Conservation (phyloP, 2,329 filamentous ascomycete species). For the Fusarium clavum region DNA sequence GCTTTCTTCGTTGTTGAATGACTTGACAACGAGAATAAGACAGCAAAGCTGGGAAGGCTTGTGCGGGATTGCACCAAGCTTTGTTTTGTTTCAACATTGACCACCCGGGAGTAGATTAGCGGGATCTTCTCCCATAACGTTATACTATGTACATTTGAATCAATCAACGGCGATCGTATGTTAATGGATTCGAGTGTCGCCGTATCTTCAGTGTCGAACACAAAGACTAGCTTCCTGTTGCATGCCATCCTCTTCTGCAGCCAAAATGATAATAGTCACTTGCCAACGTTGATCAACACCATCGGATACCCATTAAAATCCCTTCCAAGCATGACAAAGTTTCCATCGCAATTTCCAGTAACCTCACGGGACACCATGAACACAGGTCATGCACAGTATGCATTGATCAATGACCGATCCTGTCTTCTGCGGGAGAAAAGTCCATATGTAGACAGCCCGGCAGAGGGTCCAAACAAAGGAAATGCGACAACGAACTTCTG, state of each 20-base stretch:
- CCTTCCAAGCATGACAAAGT: constrained; percentile 24
- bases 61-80: not conserved
- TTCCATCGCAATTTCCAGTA: constrained; percentile 38
- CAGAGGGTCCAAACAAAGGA: constrained; percentile 12
- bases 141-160: not conserved
- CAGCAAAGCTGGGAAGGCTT: not conserved
- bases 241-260: not conserved
- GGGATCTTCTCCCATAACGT: not conserved
- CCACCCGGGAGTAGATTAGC: not conserved
- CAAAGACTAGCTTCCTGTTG: not conserved
- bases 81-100: constrained; percentile 2
- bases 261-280: not conserved
- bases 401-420: constrained; percentile 41
- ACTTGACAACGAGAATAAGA: not conserved
- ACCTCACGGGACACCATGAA: constrained; percentile 29
- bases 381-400: constrained; percentile 42
- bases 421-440: constrained; percentile 20
- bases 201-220: not conserved
- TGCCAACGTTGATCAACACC: not conserved
- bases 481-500: constrained; percentile 14
- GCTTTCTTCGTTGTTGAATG: not conserved
- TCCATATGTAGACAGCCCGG: not conserved
- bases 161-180: not conserved
- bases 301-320: constrained; percentile 8
- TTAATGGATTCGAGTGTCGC: not conserved